Percentiles rank a stretch among this genome's conserved stretches.
Evolutionary conservation across 495 filamentous ascomycete genomes (phyloP).

Genomic region (Penicillium goetzii): DNA sequence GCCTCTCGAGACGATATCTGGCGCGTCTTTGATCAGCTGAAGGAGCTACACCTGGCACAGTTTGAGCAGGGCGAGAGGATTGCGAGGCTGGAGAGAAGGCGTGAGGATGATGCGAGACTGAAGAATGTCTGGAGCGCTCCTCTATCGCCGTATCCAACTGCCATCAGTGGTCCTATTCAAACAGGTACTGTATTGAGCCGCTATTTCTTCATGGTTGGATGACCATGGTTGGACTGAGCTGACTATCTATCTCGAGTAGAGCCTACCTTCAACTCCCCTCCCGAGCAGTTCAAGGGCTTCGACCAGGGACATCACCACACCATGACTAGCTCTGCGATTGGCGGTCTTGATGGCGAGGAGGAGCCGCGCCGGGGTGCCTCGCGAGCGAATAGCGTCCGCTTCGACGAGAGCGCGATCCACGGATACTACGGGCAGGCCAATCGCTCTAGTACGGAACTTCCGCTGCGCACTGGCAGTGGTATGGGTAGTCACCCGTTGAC

Average conservation of each 20-base stretch:
- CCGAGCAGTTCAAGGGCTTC: conserved; percentile 81
- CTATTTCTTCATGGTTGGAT: conserved; percentile 13
- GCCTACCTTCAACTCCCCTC: conserved; percentile 69
- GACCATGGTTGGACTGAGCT: neutral
- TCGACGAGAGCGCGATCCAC: conserved; percentile 94
- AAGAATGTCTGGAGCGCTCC: conserved; percentile 80
- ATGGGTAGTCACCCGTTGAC: conserved; percentile 82
- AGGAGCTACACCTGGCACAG: conserved; percentile 77
- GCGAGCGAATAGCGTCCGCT: conserved; percentile 96
- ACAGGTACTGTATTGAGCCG: conserved; percentile 61
- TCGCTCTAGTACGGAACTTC: conserved; percentile 78
- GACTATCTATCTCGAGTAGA: conserved; percentile 52
- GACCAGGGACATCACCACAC: conserved; percentile 74
- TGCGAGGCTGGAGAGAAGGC: conserved; percentile 75
- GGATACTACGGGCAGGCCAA: conserved; percentile 83
- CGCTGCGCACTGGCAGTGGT: conserved; percentile 75
- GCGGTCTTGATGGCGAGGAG: conserved; percentile 85
- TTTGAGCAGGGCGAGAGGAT: conserved; percentile 81
- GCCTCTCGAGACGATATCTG: conserved; percentile 78
- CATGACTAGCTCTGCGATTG: conserved; percentile 60
- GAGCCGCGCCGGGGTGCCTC: conserved; percentile 91
- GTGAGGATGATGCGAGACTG: conserved; percentile 78
- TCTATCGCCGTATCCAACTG: conserved; percentile 77
- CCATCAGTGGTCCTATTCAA: conserved; percentile 67
- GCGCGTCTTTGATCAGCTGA: conserved; percentile 85